phyloP scores from a whole-genome alignment of 2,329 filamentous ascomycete species.

The Xylaria sp. region DNA sequence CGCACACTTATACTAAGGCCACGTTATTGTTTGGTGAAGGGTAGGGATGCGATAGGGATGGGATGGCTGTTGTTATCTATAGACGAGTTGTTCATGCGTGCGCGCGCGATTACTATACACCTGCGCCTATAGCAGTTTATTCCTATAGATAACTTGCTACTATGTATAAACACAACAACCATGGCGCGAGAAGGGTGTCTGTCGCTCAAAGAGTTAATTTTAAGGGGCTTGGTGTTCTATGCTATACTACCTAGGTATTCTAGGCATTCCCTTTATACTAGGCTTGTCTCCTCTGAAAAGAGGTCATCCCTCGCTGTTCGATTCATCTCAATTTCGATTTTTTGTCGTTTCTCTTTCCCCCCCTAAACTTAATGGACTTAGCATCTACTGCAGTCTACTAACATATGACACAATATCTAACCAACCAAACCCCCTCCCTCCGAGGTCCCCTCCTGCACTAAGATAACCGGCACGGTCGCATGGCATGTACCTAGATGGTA shows the following conservation, averaged over 20 bases:
- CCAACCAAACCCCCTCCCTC: neutral
- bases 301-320: neutral
- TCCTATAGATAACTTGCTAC: neutral
- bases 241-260: too few relatives aligned
- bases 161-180: neutral
- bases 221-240: too few relatives aligned
- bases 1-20: neutral
- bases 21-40: neutral
- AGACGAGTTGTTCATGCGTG: neutral
- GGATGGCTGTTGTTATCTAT: conserved; percentile 5
- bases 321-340: neutral
- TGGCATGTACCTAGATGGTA: conserved; percentile 1
- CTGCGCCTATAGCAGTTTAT: neutral
- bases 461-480: neutral
- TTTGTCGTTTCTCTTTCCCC: neutral
- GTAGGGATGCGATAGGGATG: neutral
- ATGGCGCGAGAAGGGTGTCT: neutral
- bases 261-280: neutral
- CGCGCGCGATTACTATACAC: conserved; percentile 4
- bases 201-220: neutral
- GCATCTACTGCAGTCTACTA: neutral
- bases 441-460: neutral
- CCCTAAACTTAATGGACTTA: neutral
- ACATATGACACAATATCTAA: conserved; percentile 1
- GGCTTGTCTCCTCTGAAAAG: neutral